Percentiles rank a stretch among this genome's conserved stretches.
These are phyloP conservation scores for Brassica rapa DNA, from an alignment of 345 rosid species.

Conservation along the genomic window DNA sequence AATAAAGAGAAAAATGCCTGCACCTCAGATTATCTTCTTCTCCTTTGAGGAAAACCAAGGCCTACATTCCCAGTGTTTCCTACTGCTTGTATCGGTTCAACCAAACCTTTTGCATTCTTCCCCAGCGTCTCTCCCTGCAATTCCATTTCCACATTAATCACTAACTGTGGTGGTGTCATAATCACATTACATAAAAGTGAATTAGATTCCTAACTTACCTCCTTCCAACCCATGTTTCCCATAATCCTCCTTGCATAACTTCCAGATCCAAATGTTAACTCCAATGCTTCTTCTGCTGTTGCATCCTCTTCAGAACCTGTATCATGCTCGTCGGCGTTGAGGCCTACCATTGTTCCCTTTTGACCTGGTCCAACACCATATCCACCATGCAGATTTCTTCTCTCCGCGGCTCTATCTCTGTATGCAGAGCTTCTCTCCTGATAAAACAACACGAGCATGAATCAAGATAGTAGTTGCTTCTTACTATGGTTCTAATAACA, in stretches of 20 bases:
- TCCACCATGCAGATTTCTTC: slow-evolving; percentile 80
- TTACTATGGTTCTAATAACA: slow-evolving; percentile 4
- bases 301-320: slow-evolving; percentile 52
- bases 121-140: slow-evolving; percentile 76
- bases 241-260: slow-evolving; percentile 82
- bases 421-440: slow-evolving; percentile 52
- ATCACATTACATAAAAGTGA: background rate
- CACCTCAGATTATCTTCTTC: background rate
- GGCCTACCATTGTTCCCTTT: slow-evolving; percentile 43
- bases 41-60: background rate
- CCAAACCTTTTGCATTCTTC: slow-evolving; percentile 58
- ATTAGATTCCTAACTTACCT: slow-evolving; percentile 47
- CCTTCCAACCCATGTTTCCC: slow-evolving; percentile 89
- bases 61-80: slow-evolving; percentile 38
- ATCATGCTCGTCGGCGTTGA: slow-evolving; percentile 34
- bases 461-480: background rate
- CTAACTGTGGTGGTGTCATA: background rate
- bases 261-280: slow-evolving; percentile 70
- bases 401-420: slow-evolving; percentile 91
- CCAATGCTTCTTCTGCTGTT: slow-evolving; percentile 61
- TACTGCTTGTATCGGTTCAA: slow-evolving; percentile 62
- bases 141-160: background rate
- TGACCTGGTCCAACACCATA: slow-evolving; percentile 88
- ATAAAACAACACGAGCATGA: slow-evolving; percentile 12
- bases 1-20: too few species aligned